Conservation (phyloP, 306 rosid genomes). For the Fagus sylvatica region DNA sequence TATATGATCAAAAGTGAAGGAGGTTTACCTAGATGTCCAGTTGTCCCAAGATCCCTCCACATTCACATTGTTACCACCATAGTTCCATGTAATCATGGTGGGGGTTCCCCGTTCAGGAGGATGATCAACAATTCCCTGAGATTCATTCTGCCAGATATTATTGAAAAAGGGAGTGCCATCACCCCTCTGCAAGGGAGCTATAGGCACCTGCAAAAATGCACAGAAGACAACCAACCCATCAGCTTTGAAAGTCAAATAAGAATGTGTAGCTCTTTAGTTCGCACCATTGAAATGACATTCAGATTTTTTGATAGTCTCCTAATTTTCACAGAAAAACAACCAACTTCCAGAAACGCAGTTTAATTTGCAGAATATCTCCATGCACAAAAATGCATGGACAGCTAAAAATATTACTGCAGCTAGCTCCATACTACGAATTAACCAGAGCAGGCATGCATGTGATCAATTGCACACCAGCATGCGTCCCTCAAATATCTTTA, state of each 20-base stretch:
- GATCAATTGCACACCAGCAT: not conserved
- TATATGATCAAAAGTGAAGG: not conserved
- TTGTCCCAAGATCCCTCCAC: conserved; percentile 97
- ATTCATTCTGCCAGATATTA: conserved; percentile 56
- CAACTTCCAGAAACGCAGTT: not conserved
- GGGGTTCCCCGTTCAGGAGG: conserved; percentile 74
- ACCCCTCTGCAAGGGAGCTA: conserved; percentile 70
- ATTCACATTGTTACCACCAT: conserved; percentile 70
- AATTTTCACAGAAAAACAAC: not conserved
- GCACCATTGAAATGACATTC: not conserved
- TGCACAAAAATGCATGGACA: not conserved
- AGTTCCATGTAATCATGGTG: conserved; percentile 75
- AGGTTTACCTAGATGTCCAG: conserved; percentile 74
- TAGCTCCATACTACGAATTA: not conserved
- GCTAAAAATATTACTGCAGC: not conserved
- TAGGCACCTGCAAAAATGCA: conserved; percentile 70
- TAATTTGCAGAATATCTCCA: not conserved
- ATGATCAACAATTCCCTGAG: conserved; percentile 46
- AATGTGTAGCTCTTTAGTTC: not conserved
- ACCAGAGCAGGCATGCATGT: not conserved
- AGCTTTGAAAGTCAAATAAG: conserved; percentile 13
- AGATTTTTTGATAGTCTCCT: not conserved
- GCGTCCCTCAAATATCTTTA: not conserved
- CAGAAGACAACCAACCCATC: conserved; percentile 27
- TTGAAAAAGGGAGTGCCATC: conserved; percentile 49